Conservation (phyloP, 805 yeast genomes). For the Cyberlindnera japonica region DNA sequence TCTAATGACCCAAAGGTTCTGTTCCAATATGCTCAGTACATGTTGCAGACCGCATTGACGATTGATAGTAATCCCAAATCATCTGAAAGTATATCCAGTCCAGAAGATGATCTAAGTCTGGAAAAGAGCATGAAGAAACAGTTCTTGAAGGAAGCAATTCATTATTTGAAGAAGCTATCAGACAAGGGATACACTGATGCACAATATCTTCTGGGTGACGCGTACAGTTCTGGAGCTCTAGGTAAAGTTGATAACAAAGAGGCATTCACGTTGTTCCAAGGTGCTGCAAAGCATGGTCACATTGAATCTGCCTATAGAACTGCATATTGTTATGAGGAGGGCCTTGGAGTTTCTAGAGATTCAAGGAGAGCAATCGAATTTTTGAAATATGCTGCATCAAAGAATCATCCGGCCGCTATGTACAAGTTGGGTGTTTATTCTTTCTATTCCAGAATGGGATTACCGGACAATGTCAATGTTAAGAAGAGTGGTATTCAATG, state of each 20-base stretch:
- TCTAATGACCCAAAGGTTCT: slow-evolving; percentile 83
- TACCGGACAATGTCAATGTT: slow-evolving; percentile 60
- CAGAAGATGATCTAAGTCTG: slow-evolving; percentile 21
- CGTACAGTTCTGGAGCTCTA: slow-evolving; percentile 77
- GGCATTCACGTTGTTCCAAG: slow-evolving; percentile 71
- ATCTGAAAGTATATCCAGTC: slow-evolving; percentile 14
- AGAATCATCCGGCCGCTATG: slow-evolving; percentile 97
- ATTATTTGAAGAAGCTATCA: slow-evolving; percentile 63
- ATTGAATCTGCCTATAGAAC: slow-evolving; percentile 89
- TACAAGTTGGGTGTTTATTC: slow-evolving; percentile 85
- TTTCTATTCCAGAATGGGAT: slow-evolving; percentile 81
- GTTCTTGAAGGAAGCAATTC: slow-evolving; percentile 72
- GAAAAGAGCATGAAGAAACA: slow-evolving; percentile 43
- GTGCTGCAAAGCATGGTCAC: slow-evolving; percentile 93
- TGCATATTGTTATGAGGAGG: slow-evolving; percentile 89
- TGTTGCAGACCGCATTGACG: slow-evolving; percentile 78
- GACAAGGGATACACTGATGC: slow-evolving; percentile 86
- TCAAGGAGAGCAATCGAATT: slow-evolving; percentile 82
- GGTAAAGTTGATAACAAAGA: slow-evolving; percentile 77
- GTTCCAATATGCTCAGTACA: slow-evolving; percentile 87
- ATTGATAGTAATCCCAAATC: slow-evolving; percentile 35
- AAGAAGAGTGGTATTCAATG: slow-evolving; percentile 89
- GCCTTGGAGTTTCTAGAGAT: slow-evolving; percentile 87
- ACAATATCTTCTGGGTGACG: slow-evolving; percentile 89
- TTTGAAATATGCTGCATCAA: slow-evolving; percentile 80